Evolutionary conservation across 2,329 filamentous ascomycete genomes (phyloP).

Genomic region (Paracoccidioides brasiliensis): DNA sequence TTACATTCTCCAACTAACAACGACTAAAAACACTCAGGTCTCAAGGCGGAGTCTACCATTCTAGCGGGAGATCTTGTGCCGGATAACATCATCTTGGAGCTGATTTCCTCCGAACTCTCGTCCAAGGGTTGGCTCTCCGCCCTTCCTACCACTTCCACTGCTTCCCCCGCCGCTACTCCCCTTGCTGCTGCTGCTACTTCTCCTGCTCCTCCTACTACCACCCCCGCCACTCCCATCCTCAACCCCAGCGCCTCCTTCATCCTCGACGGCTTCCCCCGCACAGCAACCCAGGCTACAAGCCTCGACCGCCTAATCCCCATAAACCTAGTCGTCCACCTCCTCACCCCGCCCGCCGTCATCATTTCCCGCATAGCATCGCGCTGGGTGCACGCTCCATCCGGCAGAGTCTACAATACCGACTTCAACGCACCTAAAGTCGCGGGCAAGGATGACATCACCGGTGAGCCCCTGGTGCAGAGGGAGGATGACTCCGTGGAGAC

Average conservation of each 20-base stretch:
- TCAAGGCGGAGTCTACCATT: conserved; percentile 82
- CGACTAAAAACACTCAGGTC: conserved; percentile 43
- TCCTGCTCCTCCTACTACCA: conserved; percentile 35
- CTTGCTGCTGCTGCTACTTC: conserved; percentile 19
- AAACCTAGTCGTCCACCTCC: conserved; percentile 78
- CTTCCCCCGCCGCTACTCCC: conserved; percentile 33
- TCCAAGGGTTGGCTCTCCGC: conserved; percentile 67
- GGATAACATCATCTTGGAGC: conserved; percentile 77
- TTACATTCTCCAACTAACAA: conserved; percentile 1
- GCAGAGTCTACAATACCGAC: conserved; percentile 85
- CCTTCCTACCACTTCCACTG: conserved; percentile 24
- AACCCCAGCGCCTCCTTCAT: conserved; percentile 77
- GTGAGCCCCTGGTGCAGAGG: conserved; percentile 69
- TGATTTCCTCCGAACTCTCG: conserved; percentile 81
- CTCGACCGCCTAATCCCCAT: conserved; percentile 80
- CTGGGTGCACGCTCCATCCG: conserved; percentile 86
- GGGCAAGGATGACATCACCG: conserved; percentile 80
- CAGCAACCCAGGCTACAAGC: conserved; percentile 61
- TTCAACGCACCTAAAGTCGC: conserved; percentile 75
- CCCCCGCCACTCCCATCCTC: conserved; percentile 37
- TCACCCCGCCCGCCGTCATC: conserved; percentile 76
- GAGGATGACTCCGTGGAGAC: conserved; percentile 77
- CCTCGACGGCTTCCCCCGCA: conserved; percentile 91
- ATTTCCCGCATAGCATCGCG: conserved; percentile 79
- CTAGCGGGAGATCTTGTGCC: conserved; percentile 80